Conservation (phyloP, 345 rosid species). For the Pistacia atlantica region DNA sequence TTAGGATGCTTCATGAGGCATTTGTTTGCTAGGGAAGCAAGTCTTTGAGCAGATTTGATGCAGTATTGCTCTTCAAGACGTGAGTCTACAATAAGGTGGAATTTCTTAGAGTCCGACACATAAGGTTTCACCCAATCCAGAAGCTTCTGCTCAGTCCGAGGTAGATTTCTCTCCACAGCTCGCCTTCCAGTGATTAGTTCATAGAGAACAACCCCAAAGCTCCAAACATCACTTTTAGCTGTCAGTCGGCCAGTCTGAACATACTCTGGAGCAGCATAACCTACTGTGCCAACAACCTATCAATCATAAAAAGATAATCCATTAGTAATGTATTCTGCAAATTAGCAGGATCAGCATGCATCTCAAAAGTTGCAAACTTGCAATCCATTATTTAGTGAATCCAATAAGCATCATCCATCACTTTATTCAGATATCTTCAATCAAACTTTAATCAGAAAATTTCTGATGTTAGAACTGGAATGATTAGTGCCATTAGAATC, state of each 20-base stretch:
- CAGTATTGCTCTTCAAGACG: slow-evolving; percentile 70
- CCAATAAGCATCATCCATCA: background rate
- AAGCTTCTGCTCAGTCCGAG: slow-evolving; percentile 89
- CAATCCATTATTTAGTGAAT: background rate
- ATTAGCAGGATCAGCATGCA: no score
- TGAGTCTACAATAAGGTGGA: slow-evolving; percentile 78
- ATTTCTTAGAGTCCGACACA: slow-evolving; percentile 77
- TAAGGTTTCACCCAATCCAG: slow-evolving; percentile 93
- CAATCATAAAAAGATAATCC: slow-evolving; percentile 1
- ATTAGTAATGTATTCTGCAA: background rate
- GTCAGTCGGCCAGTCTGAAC: slow-evolving; percentile 87
- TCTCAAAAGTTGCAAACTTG: no score
- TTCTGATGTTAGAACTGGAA: background rate
- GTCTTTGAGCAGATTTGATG: slow-evolving; percentile 79
- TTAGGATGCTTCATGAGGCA: slow-evolving; percentile 81
- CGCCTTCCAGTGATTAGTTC: slow-evolving; percentile 94
- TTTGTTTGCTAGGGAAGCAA: slow-evolving; percentile 80
- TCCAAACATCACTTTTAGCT: slow-evolving; percentile 97
- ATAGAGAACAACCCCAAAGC: slow-evolving; percentile 93
- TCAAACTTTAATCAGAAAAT: background rate
- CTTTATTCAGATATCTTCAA: background rate
- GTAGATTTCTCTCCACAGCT: slow-evolving; percentile 79
- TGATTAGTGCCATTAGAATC: background rate
- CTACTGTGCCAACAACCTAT: slow-evolving; percentile 95
- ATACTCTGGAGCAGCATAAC: slow-evolving; percentile 97